A percentile compares a stretch with the other conserved stretches of the same genome.
Conservation (phyloP, 208 protist genomes). For the Trypanosoma scelopori region DNA sequence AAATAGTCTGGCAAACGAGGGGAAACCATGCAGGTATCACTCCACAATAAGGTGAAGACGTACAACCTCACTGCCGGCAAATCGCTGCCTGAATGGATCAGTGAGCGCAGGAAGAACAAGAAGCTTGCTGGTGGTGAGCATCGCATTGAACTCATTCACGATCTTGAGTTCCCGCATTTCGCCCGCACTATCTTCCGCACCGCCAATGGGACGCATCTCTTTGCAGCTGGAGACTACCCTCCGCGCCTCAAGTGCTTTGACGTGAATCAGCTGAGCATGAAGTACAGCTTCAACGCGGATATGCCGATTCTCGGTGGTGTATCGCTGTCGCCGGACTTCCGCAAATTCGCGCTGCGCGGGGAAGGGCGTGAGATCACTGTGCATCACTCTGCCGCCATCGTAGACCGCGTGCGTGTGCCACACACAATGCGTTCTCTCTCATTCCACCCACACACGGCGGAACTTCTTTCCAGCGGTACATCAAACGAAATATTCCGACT, state of each 20-base stretch:
- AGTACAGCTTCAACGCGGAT: slow-evolving; percentile 90
- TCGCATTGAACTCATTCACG: slow-evolving; percentile 85
- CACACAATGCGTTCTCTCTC: slow-evolving; percentile 78
- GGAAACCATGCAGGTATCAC: slow-evolving; percentile 71
- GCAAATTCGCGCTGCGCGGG: slow-evolving; percentile 84
- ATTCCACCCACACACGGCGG: slow-evolving; percentile 69
- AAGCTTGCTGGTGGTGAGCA: slow-evolving; percentile 50
- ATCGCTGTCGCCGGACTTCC: slow-evolving; percentile 85
- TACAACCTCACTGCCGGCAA: slow-evolving; percentile 90
- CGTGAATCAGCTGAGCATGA: slow-evolving; percentile 90
- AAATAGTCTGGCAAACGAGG: too few species aligned
- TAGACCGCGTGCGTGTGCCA: slow-evolving; percentile 80
- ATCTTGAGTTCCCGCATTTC: slow-evolving; percentile 88
- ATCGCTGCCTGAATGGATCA: slow-evolving; percentile 85
- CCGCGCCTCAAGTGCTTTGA: slow-evolving; percentile 89
- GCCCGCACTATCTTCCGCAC: slow-evolving; percentile 77
- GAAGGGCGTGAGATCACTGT: slow-evolving; percentile 83
- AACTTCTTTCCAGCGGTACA: slow-evolving; percentile 77
- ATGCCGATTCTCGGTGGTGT: slow-evolving; percentile 82
- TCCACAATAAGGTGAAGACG: slow-evolving; percentile 86
- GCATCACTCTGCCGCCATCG: slow-evolving; percentile 78
- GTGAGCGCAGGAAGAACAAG: slow-evolving; percentile 72
- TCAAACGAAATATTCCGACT: slow-evolving; percentile 81
- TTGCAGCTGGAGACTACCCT: slow-evolving; percentile 86
- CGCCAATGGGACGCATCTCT: slow-evolving; percentile 82